These are phyloP conservation scores for Salix caprea DNA, from an alignment of 345 rosid species.

Conservation along the genomic window DNA sequence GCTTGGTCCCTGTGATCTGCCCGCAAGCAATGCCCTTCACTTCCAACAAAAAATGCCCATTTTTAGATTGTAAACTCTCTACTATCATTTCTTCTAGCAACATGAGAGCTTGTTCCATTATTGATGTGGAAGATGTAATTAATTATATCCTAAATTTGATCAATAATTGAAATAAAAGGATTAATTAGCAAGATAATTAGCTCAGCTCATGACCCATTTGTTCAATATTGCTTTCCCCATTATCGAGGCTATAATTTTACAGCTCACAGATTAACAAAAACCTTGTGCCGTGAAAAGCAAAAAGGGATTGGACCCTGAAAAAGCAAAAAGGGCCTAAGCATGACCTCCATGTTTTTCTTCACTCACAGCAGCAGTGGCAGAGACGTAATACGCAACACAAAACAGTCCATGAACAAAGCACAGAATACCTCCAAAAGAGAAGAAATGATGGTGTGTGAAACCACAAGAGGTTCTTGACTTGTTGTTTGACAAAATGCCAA, in stretches of 20 bases:
- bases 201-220: not conserved
- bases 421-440: constrained; percentile 81
- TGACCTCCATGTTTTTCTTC: constrained; percentile 38
- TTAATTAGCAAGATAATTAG: not conserved
- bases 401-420: constrained; percentile 88
- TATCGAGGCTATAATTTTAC: not conserved
- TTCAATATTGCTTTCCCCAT: not conserved
- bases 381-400: constrained; percentile 70
- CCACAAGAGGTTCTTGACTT: constrained; percentile 83
- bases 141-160: too few relatives aligned
- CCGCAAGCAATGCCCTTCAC: too few relatives aligned
- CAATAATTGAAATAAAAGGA: not conserved
- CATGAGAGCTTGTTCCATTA: too few relatives aligned
- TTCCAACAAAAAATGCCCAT: too few relatives aligned
- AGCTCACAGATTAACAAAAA: not conserved
- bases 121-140: too few relatives aligned
- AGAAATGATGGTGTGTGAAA: constrained; percentile 75
- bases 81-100: too few relatives aligned
- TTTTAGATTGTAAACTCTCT: too few relatives aligned
- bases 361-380: constrained; percentile 54
- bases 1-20: too few relatives aligned
- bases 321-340: constrained; percentile 5
- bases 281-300: not conserved
- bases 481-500: constrained; percentile 70
- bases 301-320: not conserved